phyloP scores from a whole-genome alignment of 2,329 filamentous ascomycete species.

The Epichloe typhina region DNA sequence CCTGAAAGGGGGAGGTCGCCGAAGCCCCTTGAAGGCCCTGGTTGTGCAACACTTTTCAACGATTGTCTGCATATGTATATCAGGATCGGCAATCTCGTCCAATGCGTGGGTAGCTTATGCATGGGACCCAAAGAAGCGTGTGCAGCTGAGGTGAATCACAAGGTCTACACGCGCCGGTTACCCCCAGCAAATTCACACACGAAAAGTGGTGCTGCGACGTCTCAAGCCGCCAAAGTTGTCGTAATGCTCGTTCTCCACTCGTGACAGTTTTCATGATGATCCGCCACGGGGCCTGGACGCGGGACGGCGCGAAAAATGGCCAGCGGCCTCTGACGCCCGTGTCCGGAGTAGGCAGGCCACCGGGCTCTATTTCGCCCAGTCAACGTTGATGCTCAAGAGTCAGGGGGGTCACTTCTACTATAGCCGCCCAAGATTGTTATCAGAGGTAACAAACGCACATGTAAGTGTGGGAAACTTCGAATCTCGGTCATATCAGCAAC shows the following conservation, averaged over 20 bases:
- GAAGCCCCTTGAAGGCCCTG: background rate
- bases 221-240: background rate
- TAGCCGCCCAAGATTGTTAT: too few species aligned
- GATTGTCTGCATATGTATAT: background rate
- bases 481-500: background rate
- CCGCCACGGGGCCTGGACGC: background rate
- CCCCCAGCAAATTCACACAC: too few species aligned
- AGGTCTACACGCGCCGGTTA: background rate
- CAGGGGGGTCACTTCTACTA: too few species aligned
- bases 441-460: background rate
- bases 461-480: background rate
- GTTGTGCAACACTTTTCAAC: background rate
- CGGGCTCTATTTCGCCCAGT: too few species aligned
- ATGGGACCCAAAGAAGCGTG: background rate
- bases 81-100: background rate
- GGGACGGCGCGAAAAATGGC: constrained; percentile 3
- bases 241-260: background rate
- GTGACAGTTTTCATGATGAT: too few species aligned
- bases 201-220: too few species aligned
- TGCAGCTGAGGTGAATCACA: background rate
- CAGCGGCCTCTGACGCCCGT: background rate
- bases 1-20: too few species aligned
- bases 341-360: too few species aligned
- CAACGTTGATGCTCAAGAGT: background rate
- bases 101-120: background rate